These are phyloP conservation scores for Erysimum cheiranthoides DNA, from an alignment of 345 rosid species.

Conservation along the genomic window DNA sequence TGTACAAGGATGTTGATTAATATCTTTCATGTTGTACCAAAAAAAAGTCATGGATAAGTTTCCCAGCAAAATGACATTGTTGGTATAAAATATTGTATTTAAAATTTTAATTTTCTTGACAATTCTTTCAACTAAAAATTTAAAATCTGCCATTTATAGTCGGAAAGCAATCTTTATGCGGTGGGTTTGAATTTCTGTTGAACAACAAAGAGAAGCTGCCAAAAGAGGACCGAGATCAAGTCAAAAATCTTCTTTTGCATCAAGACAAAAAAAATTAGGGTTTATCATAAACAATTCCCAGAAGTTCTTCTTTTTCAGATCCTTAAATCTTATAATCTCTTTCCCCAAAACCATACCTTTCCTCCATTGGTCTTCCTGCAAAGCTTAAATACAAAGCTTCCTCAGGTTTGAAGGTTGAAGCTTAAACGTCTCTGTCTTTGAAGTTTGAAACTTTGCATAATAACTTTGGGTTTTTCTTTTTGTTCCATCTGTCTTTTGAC, in stretches of 20 bases:
- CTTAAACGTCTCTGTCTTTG: background rate
- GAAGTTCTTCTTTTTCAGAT: conserved; percentile 12
- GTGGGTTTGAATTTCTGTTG: conserved; percentile 44
- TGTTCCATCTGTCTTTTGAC: background rate
- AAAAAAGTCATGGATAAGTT: background rate
- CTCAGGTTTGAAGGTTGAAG: conserved; percentile 6
- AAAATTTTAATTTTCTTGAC: background rate
- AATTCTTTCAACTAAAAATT: conserved; percentile 8
- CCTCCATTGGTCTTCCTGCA: conserved; percentile 25
- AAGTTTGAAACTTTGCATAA: background rate
- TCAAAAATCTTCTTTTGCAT: conserved; percentile 33
- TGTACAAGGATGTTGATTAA: conserved; percentile 1
- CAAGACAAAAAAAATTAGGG: conserved; percentile 44
- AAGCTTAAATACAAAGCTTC: conserved; percentile 26
- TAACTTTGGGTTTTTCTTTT: background rate
- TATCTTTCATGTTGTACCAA: conserved; percentile 3
- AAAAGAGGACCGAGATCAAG: conserved; percentile 37
- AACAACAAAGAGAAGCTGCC: conserved; percentile 36
- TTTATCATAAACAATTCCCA: conserved; percentile 33
- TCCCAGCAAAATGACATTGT: background rate
- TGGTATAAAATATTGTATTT: background rate
- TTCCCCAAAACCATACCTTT: conserved; percentile 18
- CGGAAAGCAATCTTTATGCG: conserved; percentile 40
- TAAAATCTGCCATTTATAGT: conserved; percentile 7
- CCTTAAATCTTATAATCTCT: conserved; percentile 16